A percentile compares a stretch with the other conserved stretches of the same genome.
Evolutionary conservation across 805 yeast species (phyloP).

Genomic region (Ogataea trehaloabstinens): DNA sequence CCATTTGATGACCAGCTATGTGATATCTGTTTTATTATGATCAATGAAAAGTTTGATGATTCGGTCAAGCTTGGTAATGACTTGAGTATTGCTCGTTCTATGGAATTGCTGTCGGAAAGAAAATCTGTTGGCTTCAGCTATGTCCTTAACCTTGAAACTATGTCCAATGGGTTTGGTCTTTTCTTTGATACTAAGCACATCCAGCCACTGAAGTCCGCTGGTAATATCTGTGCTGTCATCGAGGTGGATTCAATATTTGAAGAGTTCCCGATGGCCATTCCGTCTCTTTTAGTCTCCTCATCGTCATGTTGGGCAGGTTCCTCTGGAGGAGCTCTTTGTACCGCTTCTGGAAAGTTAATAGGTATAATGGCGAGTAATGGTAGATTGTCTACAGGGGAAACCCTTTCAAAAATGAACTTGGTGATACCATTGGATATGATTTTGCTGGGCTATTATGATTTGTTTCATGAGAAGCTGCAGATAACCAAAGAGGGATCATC

Average conservation of each 20-base stretch:
- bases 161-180: slow-evolving; percentile 41
- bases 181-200: slow-evolving; percentile 22
- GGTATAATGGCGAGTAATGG: slow-evolving; percentile 47
- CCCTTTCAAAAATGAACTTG: slow-evolving; percentile 17
- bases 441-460: slow-evolving; percentile 20
- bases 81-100: background rate
- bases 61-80: slow-evolving; percentile 2
- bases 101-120: slow-evolving; percentile 1
- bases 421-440: slow-evolving; percentile 19
- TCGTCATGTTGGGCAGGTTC: slow-evolving; percentile 52
- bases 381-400: slow-evolving; percentile 18
- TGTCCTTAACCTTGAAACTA: slow-evolving; percentile 15
- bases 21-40: slow-evolving; percentile 38
- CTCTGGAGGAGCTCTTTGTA: slow-evolving; percentile 45
- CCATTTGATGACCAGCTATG: slow-evolving; percentile 31
- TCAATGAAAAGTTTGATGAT: slow-evolving; percentile 13
- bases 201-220: slow-evolving; percentile 36
- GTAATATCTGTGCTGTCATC: slow-evolving; percentile 29
- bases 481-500: slow-evolving; percentile 4
- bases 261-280: slow-evolving; percentile 5
- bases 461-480: slow-evolving; percentile 11
- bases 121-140: background rate
- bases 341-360: slow-evolving; percentile 21
- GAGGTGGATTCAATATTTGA: slow-evolving; percentile 8
- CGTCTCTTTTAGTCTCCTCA: slow-evolving; percentile 34